Evolutionary conservation across 192 early-diverging fungal genomes (phyloP).

Genomic region (Coemansia sp.): DNA sequence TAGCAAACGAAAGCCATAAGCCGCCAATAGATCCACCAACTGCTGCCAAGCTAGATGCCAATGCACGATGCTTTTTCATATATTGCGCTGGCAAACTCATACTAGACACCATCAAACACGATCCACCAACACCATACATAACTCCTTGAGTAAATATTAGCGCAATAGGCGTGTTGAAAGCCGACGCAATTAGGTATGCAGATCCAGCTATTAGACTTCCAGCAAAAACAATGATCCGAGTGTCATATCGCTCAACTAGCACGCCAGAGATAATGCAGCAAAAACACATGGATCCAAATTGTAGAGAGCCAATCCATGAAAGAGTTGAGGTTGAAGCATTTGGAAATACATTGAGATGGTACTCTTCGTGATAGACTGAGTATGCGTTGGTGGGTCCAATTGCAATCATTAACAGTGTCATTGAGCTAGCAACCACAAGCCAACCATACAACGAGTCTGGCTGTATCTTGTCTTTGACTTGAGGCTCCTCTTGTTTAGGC

Average conservation of each 20-base stretch:
- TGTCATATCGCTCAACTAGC: conserved; percentile 24
- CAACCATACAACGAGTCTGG: conserved; percentile 15
- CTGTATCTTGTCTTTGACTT: neutral
- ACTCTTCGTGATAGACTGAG: conserved; percentile 36
- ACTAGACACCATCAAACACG: conserved; percentile 62
- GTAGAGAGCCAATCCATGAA: conserved; percentile 46
- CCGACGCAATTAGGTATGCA: conserved; percentile 25
- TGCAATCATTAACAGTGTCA: conserved; percentile 30
- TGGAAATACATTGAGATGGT: conserved; percentile 30
- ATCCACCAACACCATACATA: conserved; percentile 67
- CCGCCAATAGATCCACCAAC: conserved; percentile 73
- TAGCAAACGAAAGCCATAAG: conserved; percentile 60
- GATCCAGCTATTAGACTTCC: conserved; percentile 20
- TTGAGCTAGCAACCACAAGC: conserved; percentile 28
- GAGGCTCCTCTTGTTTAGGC: neutral
- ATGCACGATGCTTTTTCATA: conserved; percentile 63
- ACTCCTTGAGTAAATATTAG: conserved; percentile 72
- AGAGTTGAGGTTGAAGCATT: conserved; percentile 22
- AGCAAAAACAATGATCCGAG: conserved; percentile 6
- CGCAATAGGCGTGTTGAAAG: conserved; percentile 53
- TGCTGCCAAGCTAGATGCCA: conserved; percentile 71
- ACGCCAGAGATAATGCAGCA: conserved; percentile 30
- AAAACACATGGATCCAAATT: conserved; percentile 35
- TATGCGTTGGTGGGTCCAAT: conserved; percentile 30
- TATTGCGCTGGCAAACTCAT: conserved; percentile 68